Percentiles rank a stretch among this genome's conserved stretches.
phyloP scores from a whole-genome alignment of 2,329 filamentous ascomycete genomes.

The Aspergillus tamarii region DNA sequence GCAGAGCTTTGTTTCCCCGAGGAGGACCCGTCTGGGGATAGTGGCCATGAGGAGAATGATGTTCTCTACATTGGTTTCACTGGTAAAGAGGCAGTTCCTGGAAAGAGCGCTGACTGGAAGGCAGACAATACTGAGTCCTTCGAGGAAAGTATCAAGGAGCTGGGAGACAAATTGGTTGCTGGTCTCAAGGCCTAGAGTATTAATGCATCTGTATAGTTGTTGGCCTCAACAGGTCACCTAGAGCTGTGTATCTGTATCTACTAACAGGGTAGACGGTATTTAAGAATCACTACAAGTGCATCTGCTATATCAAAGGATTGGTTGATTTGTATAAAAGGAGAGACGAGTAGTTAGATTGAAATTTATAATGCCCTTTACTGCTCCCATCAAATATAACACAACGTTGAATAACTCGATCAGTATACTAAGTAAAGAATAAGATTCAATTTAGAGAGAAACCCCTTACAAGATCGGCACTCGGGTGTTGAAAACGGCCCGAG shows the following conservation, averaged over 20 bases:
- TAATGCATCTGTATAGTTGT: background rate
- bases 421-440: background rate
- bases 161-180: slow-evolving; percentile 58
- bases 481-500: background rate
- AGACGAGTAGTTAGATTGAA: background rate
- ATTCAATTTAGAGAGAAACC: background rate
- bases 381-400: background rate
- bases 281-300: background rate
- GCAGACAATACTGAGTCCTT: slow-evolving; percentile 36
- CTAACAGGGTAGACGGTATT: background rate
- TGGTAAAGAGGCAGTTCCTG: slow-evolving; percentile 60
- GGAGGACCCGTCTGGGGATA: slow-evolving; percentile 55
- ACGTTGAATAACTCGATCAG: background rate
- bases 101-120: slow-evolving; percentile 59
- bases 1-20: slow-evolving; percentile 61
- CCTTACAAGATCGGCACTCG: background rate
- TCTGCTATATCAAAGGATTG: too few species aligned
- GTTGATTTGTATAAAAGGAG: background rate
- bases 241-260: background rate
- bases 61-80: slow-evolving; percentile 66
- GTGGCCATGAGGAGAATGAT: slow-evolving; percentile 60
- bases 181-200: slow-evolving; percentile 12
- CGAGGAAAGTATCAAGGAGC: slow-evolving; percentile 53
- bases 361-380: background rate
- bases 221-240: background rate